These are phyloP conservation scores for Penstemon barbatus DNA, from an alignment of 257 asterid species.

Conservation along the genomic window DNA sequence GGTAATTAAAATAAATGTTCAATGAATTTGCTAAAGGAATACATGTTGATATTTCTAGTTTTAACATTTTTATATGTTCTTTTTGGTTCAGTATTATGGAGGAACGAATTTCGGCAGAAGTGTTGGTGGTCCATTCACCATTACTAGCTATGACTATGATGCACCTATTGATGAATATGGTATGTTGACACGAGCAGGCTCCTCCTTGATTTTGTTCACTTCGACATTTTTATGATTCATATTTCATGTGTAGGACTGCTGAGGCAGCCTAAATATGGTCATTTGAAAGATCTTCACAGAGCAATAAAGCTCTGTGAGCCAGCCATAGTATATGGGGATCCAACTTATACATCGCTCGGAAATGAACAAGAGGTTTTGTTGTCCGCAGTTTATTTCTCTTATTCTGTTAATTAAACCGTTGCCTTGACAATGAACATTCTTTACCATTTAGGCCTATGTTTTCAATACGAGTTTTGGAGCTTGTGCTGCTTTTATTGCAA, in stretches of 20 bases:
- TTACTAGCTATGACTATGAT: conserved; percentile 80
- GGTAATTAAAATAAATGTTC: conserved; percentile 44
- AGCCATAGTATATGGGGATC: conserved; percentile 78
- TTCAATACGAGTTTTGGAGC: conserved; percentile 69
- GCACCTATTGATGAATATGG: conserved; percentile 86
- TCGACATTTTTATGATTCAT: no score
- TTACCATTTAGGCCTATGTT: conserved; percentile 71
- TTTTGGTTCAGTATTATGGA: conserved; percentile 52
- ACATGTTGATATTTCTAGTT: conserved; percentile 24
- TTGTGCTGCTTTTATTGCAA: conserved; percentile 95
- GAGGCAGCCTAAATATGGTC: conserved; percentile 98
- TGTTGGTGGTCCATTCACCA: conserved; percentile 80
- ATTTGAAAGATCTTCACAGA: conserved; percentile 92
- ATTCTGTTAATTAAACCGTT: background rate
- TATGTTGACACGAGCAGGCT: conserved; percentile 11
- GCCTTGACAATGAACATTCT: background rate
- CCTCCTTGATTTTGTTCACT: no score
- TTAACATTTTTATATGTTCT: conserved; percentile 7
- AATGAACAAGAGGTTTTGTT: conserved; percentile 81
- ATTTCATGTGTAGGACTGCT: conserved; percentile 55
- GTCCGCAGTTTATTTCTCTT: background rate
- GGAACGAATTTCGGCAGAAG: conserved; percentile 90
- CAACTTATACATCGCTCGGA: conserved; percentile 73
- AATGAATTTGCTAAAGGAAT: conserved; percentile 2
- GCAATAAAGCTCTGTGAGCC: conserved; percentile 98